Conservation (phyloP, 164 flowering plant species). For the Akebia trifoliata region DNA sequence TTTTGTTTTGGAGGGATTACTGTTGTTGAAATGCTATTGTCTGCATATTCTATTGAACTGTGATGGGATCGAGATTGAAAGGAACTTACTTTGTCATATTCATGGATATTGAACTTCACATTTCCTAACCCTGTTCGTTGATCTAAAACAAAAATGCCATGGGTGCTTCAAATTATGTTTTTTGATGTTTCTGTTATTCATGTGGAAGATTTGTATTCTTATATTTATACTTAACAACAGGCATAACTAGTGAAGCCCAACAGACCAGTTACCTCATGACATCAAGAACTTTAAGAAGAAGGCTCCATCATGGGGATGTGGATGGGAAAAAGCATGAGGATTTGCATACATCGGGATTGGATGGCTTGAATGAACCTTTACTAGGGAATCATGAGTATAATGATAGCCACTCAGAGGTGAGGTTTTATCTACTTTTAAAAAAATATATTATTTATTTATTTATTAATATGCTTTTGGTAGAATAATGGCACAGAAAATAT, state of each 20-base stretch:
- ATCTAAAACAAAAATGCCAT: no score
- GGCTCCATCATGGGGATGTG: conserved; percentile 76
- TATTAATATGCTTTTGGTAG: neutral
- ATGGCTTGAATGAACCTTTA: conserved; percentile 62
- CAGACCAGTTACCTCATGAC: conserved; percentile 27
- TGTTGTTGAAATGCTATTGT: no score
- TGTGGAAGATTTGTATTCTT: no score
- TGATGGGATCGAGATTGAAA: no score
- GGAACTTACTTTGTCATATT: no score
- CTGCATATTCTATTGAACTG: no score
- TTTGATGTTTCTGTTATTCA: no score
- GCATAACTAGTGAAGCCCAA: neutral
- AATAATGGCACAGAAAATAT: neutral
- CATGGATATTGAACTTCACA: no score
- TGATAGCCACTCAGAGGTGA: conserved; percentile 33
- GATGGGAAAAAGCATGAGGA: conserved; percentile 54
- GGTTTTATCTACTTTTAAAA: neutral
- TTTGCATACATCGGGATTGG: conserved; percentile 31
- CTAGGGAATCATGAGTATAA: conserved; percentile 40
- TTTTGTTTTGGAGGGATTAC: no score
- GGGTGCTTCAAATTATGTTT: no score
- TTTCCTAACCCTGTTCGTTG: no score
- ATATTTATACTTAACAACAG: no score
- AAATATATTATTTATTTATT: neutral
- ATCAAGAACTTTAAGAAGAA: conserved; percentile 54